phyloP scores from a whole-genome alignment of 495 filamentous ascomycete species.

The Trichocladium antarcticum region DNA sequence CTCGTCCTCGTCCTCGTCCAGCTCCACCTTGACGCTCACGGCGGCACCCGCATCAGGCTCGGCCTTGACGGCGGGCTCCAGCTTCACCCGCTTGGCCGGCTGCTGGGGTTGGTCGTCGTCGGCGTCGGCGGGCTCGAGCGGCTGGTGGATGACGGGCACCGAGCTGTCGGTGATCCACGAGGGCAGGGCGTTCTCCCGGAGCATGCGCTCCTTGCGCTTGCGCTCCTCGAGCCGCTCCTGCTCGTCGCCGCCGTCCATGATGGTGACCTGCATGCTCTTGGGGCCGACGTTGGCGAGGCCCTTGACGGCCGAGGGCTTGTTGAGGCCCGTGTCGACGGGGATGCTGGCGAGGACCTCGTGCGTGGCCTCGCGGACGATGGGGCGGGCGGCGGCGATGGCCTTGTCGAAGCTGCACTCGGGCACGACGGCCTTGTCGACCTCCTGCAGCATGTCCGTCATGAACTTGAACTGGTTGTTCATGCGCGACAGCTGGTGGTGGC shows the following conservation, averaged over 20 bases:
- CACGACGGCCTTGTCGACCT: slow-evolving; percentile 72
- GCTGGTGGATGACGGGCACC: slow-evolving; percentile 37
- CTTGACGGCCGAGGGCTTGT: slow-evolving; percentile 56
- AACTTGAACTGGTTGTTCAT: slow-evolving; percentile 79
- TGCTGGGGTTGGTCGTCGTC: slow-evolving; percentile 31
- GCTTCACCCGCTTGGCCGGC: slow-evolving; percentile 44
- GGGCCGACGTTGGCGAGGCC: slow-evolving; percentile 55
- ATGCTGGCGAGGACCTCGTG: slow-evolving; percentile 49
- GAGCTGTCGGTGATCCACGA: slow-evolving; percentile 85
- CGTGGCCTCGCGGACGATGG: slow-evolving; percentile 48
- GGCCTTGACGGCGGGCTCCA: slow-evolving; percentile 37
- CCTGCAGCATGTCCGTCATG: slow-evolving; percentile 72
- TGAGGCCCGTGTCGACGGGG: slow-evolving; percentile 32
- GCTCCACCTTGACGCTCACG: slow-evolving; percentile 46
- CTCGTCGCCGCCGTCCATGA: slow-evolving; percentile 64
- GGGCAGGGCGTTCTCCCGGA: slow-evolving; percentile 75
- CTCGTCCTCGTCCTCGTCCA: slow-evolving; percentile 45
- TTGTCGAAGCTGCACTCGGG: slow-evolving; percentile 80
- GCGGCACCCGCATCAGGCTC: slow-evolving; percentile 28
- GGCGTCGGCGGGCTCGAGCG: slow-evolving; percentile 6
- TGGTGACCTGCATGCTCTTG: slow-evolving; percentile 63
- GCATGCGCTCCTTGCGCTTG: slow-evolving; percentile 59
- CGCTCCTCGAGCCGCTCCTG: slow-evolving; percentile 63
- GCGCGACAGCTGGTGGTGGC: slow-evolving; percentile 80
- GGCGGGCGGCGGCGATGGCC: slow-evolving; percentile 50